Conservation (phyloP, 2,329 filamentous ascomycete genomes). For the Aspergillus hiratsukae region DNA sequence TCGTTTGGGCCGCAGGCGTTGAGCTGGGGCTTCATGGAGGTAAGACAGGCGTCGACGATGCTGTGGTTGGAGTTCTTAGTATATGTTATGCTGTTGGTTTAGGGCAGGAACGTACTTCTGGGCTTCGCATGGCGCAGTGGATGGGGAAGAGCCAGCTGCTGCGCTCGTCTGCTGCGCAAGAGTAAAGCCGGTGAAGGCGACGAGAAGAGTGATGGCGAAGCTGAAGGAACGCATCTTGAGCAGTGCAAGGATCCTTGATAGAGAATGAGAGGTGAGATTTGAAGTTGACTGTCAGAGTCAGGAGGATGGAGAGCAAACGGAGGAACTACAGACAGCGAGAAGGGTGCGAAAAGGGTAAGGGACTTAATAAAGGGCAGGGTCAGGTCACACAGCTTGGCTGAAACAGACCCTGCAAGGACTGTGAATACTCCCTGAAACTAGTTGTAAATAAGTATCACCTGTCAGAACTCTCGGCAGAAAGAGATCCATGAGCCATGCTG, state of each 20-base stretch:
- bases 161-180: not conserved
- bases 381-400: not conserved
- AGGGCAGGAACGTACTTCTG: slow-evolving; percentile 12
- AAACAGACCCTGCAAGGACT: not conserved
- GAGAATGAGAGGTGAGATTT: not conserved
- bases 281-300: not conserved
- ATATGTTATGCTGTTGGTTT: not conserved
- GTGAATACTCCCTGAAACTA: not conserved
- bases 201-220: not conserved
- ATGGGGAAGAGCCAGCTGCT: not conserved
- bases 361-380: not conserved
- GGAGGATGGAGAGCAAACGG: not conserved
- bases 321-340: not conserved
- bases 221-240: not conserved
- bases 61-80: slow-evolving; percentile 22
- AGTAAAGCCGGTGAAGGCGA: not conserved
- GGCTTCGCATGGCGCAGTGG: slow-evolving; percentile 9
- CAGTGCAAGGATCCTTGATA: not conserved
- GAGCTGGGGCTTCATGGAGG: slow-evolving; percentile 39
- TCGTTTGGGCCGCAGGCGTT: slow-evolving; percentile 44
- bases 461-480: too few species aligned
- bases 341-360: not conserved
- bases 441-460: not conserved
- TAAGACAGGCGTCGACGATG: slow-evolving; percentile 49
- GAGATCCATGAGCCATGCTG: not conserved